Evolutionary conservation across 345 rosid species (phyloP).

Genomic region (Garcia nutans): DNA sequence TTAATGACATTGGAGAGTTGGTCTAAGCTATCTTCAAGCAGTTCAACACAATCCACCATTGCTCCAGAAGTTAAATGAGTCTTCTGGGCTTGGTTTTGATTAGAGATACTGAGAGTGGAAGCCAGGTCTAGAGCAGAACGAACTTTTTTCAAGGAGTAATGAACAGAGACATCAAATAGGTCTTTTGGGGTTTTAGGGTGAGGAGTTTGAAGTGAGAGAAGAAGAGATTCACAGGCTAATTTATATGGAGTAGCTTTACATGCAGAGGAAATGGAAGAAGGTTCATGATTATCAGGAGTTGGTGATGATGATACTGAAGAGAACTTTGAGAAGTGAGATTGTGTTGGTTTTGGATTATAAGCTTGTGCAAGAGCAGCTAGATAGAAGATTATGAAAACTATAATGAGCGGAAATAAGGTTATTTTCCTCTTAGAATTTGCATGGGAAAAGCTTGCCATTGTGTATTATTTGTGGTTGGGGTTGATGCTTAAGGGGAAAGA

Average conservation of each 20-base stretch:
- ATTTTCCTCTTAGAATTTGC: neutral
- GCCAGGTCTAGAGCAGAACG: conserved; percentile 35
- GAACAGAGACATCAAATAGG: conserved; percentile 36
- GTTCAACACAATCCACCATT: conserved; percentile 46
- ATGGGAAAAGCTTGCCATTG: conserved; percentile 11
- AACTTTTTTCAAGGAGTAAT: conserved; percentile 35
- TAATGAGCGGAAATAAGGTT: neutral
- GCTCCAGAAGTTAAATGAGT: conserved; percentile 17
- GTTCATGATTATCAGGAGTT: neutral
- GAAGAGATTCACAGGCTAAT: conserved; percentile 15
- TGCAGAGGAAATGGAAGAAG: neutral
- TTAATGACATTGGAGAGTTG: conserved; percentile 36
- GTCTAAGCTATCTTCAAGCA: conserved; percentile 49
- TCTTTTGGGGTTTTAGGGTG: conserved; percentile 12
- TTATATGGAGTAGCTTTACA: conserved; percentile 12
- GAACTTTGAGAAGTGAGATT: conserved; percentile 47
- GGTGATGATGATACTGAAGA: conserved; percentile 20
- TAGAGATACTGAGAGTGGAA: conserved; percentile 26
- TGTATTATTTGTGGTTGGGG: neutral
- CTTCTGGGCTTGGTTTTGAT: neutral
- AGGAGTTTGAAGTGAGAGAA: neutral
- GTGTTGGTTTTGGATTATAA: conserved; percentile 11
- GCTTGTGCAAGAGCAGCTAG: neutral
- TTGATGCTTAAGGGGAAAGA: neutral
- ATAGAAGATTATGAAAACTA: conserved; percentile 1